Base-by-base conservation (phyloP, 2,329 filamentous ascomycete genomes). In the Epichloe glyceriae region DNA sequence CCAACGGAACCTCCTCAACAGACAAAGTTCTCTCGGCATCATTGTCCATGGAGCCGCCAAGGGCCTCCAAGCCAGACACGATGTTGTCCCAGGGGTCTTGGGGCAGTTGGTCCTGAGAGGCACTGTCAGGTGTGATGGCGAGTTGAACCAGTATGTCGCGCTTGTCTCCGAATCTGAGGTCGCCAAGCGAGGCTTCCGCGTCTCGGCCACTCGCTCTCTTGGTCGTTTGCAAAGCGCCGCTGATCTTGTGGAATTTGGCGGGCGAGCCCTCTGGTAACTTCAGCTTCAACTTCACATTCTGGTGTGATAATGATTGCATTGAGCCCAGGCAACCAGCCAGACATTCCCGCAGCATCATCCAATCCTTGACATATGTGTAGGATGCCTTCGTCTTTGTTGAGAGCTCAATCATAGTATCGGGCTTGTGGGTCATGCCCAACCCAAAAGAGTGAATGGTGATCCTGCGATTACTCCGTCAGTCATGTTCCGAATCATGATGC, bases 301-400 rank as follows among this genome's bases (percentile, higher is more conserved):
- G 93, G 65, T 98, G 93, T n/a, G 93, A 97, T 30, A 88, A 84
- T 2, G 88, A 89, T 67, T 98, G 93, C 64, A 97, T 78, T 14
- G 88, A 83, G 45, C 93, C 93, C 30, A 98, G 73, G 61, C 91
- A 97, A 42, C 93, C 93, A 22, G 90, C 93, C 43, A 96, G 77
- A 65, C 93, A 97, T 67, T 98, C 93, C 30, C 93, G 85, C 37
- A 98, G 78, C 91, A 97, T 98, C 91, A 97, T 97, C 93, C 93
- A 98, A 67, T 98, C 93, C 70, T 97, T 98, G 58, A 98, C 90
- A 61, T 97, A 98, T 1, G 89, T 94, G 63, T 97, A 98, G 1
- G 89, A 94, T 4, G 90, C 93, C 70, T 97, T 98, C 3, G 93
- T 98, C 54, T 89, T 80, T 6, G 87, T 93, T 0, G 93, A 97